A percentile compares a stretch with the other conserved stretches of the same genome.
Evolutionary conservation across 2,329 filamentous ascomycete genomes (phyloP).

Genomic region (Neoascochyta sp.): DNA sequence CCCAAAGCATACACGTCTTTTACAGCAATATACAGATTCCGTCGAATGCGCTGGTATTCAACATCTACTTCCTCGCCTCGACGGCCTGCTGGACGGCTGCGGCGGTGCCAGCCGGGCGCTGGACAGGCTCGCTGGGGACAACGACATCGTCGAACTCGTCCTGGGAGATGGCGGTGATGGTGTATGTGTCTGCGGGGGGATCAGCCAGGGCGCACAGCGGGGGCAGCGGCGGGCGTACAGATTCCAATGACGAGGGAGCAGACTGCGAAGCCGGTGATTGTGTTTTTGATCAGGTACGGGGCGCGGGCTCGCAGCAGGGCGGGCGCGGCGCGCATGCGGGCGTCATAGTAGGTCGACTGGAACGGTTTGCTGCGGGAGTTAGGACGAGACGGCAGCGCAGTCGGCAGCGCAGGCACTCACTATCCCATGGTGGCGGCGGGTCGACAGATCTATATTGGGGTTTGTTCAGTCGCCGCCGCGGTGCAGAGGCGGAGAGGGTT

Average conservation of each 20-base stretch:
- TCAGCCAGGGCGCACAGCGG: slow-evolving; percentile 8
- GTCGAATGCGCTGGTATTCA: background rate
- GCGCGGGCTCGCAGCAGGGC: slow-evolving; percentile 87
- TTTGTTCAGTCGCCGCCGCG: too few species aligned
- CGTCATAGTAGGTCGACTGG: slow-evolving; percentile 85
- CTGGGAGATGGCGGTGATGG: slow-evolving; percentile 82
- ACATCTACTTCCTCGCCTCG: slow-evolving; percentile 29
- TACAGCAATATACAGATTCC: slow-evolving; percentile 24
- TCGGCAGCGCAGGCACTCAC: slow-evolving; percentile 17
- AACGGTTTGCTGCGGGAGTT: slow-evolving; percentile 46
- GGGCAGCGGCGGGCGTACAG: slow-evolving; percentile 54
- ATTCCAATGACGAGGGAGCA: slow-evolving; percentile 74
- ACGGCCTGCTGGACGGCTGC: slow-evolving; percentile 31
- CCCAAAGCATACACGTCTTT: slow-evolving; percentile 26
- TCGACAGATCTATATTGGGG: too few species aligned
- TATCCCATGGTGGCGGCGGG: slow-evolving; percentile 36
- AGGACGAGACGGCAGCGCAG: slow-evolving; percentile 16
- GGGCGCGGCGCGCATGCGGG: slow-evolving; percentile 76
- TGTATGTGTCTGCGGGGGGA: slow-evolving; percentile 58
- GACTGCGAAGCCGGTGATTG: slow-evolving; percentile 72
- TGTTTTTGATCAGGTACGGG: slow-evolving; percentile 89
- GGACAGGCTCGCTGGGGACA: slow-evolving; percentile 68
- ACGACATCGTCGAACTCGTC: slow-evolving; percentile 96
- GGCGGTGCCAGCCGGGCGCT: slow-evolving; percentile 23
- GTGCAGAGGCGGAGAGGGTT: too few species aligned